Base-by-base conservation (phyloP, 2,329 filamentous ascomycete species). In the Cladophialophora yegresii region DNA sequence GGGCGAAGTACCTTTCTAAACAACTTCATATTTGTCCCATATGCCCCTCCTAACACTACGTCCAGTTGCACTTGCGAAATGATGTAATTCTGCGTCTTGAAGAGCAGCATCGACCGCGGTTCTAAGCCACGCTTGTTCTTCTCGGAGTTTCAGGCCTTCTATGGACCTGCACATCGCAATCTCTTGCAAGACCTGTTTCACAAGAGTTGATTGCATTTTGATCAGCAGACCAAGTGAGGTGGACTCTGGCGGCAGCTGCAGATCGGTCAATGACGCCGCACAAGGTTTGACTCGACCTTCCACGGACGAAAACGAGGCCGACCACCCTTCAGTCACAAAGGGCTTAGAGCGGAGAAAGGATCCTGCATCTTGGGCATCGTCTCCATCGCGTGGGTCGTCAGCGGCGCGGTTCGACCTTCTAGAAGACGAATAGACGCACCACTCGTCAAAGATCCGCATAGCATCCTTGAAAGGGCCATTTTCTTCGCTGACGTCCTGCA, bases 191-290 rank as follows among this genome's bases (percentile, higher is more conserved):
- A 64, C 40, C 36, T 58, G 43, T 13, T 66, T 51, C 32, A 58
- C 58, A 51, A 62, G 51, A 22, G 13, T 57, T 7, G 40, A 50
- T 20, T 62, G 61, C 64, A 61, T 61, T 49, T 57, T 57, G 54
- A 68, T 66, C 55, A 68, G 49, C 32, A 23, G n/a, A 47, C 50
- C 61, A 51, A 68, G 54, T 6, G 63, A 60, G 10, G 66, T 63
- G 6, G 56, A 43, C 36, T 47, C 61, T 4, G 28, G 1, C 16
- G 51, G 33, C 49, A 8, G n/a, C 9, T 51, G 50, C 13, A 68
- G 54, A 54, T 50, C 30, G n/a, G 13, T 51, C 55, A 64, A 60
- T 54, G 55, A 59, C 30, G 56, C 58, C 47, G 50, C 51, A 57
- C 64, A 66, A 22, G 58, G 32, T 16, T 51, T 54, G 13, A 66